Conservation (phyloP, 176 grass and related monocot species). For the Areca catechu region DNA sequence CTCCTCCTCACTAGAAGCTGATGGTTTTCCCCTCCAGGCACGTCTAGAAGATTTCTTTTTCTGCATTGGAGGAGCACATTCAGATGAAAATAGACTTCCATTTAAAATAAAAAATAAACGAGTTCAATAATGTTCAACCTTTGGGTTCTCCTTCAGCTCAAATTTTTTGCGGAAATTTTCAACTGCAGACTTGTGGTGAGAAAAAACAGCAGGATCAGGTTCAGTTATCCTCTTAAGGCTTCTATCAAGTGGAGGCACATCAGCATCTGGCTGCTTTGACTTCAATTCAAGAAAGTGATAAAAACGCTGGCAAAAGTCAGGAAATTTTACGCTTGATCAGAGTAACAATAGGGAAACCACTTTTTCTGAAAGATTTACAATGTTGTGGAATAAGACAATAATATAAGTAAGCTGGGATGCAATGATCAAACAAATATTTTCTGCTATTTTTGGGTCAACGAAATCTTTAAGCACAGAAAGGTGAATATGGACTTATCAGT, state of each 20-base stretch:
- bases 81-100: neutral
- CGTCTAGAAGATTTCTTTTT: conserved; percentile 32
- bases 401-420: too few relatives aligned
- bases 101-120: conserved; percentile 11
- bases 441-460: too few relatives aligned
- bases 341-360: neutral
- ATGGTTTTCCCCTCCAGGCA: conserved; percentile 21
- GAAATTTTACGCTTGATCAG: conserved; percentile 10
- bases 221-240: conserved; percentile 61
- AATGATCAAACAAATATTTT: too few relatives aligned
- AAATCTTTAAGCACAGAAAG: too few relatives aligned
- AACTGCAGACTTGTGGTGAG: conserved; percentile 28
- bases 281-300: conserved; percentile 81
- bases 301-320: conserved; percentile 56
- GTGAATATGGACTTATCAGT: neutral
- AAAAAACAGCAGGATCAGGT: conserved; percentile 47
- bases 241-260: conserved; percentile 54
- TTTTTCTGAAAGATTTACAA: too few relatives aligned
- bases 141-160: conserved; percentile 74
- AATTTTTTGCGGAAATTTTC: conserved; percentile 52
- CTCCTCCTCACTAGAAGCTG: conserved; percentile 40
- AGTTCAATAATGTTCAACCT: conserved; percentile 40
- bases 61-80: neutral
- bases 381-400: too few relatives aligned
- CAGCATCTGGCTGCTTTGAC: conserved; percentile 68